Evolutionary conservation across 306 rosid genomes (phyloP).

Genomic region (Albizia julibrissin): DNA sequence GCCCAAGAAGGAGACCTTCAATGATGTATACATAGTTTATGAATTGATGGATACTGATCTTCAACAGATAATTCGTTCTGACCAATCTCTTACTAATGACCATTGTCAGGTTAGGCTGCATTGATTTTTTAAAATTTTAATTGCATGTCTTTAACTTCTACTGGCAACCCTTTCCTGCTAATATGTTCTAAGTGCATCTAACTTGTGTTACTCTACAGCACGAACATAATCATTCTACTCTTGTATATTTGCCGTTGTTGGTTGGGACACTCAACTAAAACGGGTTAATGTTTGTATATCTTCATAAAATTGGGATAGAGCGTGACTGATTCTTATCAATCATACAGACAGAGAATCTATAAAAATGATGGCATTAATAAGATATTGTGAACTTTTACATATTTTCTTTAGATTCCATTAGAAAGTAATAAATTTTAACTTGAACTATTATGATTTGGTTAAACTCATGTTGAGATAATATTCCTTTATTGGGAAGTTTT

Average conservation of each 20-base stretch:
- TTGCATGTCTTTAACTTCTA: conserved; percentile 3
- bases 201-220: not conserved
- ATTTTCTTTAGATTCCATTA: conserved; percentile 3
- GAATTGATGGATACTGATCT: conserved; percentile 99
- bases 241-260: conserved; percentile 10
- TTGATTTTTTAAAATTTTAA: conserved; percentile 1
- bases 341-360: not conserved
- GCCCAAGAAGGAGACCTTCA: conserved; percentile 72
- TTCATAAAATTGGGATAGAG: conserved; percentile 15
- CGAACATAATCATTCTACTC: not conserved
- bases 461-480: conserved; percentile 13
- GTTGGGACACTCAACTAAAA: not conserved
- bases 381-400: not conserved
- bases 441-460: not conserved
- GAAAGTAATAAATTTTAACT: conserved; percentile 13
- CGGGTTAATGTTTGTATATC: conserved; percentile 1
- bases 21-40: conserved; percentile 91
- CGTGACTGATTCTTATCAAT: not conserved
- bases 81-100: conserved; percentile 70
- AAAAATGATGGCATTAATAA: not conserved
- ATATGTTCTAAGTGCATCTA: conserved; percentile 21
- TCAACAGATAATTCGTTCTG: conserved; percentile 82
- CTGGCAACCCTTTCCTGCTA: conserved; percentile 14
- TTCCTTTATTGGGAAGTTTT: conserved; percentile 2
- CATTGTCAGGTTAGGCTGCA: conserved; percentile 77